Percentiles rank a stretch among this genome's conserved stretches.
Conservation (phyloP, 2,329 filamentous ascomycete genomes). For the Aspergillus arachidicola region DNA sequence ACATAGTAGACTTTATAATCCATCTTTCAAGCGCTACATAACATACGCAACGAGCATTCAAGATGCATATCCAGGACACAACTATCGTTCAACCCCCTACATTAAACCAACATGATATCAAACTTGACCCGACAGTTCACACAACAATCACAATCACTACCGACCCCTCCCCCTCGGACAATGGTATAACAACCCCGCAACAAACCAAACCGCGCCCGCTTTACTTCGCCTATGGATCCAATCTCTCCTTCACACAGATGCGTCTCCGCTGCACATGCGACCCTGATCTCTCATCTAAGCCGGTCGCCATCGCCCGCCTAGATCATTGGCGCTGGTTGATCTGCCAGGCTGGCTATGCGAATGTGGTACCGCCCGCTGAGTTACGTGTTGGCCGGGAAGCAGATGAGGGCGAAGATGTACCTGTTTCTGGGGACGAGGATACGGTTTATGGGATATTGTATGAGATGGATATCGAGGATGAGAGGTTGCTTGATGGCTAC, state of each 20-base stretch:
- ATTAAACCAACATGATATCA: constrained; percentile 1
- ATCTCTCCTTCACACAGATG: constrained; percentile 48
- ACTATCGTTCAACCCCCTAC: background rate
- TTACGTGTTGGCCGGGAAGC: constrained; percentile 27
- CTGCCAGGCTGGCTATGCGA: constrained; percentile 45
- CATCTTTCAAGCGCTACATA: background rate
- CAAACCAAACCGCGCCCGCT: constrained; percentile 27
- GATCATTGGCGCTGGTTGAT: constrained; percentile 46
- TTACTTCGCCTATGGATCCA: constrained; percentile 50
- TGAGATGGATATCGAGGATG: constrained; percentile 41
- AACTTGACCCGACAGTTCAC: background rate
- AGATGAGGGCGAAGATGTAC: constrained; percentile 20
- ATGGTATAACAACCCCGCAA: constrained; percentile 23
- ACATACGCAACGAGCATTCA: background rate
- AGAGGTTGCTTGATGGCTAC: constrained; percentile 41
- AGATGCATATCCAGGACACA: background rate
- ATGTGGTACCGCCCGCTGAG: constrained; percentile 36
- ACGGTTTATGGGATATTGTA: constrained; percentile 46
- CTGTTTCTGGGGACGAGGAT: constrained; percentile 27
- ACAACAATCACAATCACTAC: constrained; percentile 10
- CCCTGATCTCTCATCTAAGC: constrained; percentile 35
- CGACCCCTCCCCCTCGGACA: constrained; percentile 10
- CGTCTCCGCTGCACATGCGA: constrained; percentile 36
- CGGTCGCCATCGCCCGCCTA: constrained; percentile 43
- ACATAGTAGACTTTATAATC: background rate